Conservation (phyloP, 225 moss, liverwort and hornwort genomes). For the Rhytidiadelphus loreus region DNA sequence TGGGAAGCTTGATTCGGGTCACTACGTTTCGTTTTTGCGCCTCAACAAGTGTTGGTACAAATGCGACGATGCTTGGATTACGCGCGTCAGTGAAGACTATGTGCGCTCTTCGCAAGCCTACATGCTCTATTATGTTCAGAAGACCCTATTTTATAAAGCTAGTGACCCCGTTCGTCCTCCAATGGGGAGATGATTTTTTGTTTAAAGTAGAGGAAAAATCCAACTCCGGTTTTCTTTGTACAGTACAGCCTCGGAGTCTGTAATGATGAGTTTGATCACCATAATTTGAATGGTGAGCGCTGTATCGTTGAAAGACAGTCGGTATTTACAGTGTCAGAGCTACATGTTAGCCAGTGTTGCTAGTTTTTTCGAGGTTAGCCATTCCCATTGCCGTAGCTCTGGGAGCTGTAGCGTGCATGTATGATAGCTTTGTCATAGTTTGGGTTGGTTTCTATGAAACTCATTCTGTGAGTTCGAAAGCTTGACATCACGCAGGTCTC, state of each 20-base stretch:
- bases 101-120: slow-evolving; percentile 85
- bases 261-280: neutral
- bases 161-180: slow-evolving; percentile 37
- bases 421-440: neutral
- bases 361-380: neutral
- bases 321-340: neutral
- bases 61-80: slow-evolving; percentile 94
- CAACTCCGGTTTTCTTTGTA: neutral
- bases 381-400: neutral
- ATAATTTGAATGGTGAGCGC: slow-evolving; percentile 3
- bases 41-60: slow-evolving; percentile 85
- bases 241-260: neutral
- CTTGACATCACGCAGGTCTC: neutral
- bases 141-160: slow-evolving; percentile 66
- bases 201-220: neutral
- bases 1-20: slow-evolving; percentile 85
- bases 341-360: neutral
- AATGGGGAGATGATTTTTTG: neutral
- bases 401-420: neutral
- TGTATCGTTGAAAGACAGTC: neutral
- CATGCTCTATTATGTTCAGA: slow-evolving; percentile 89
- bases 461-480: neutral
- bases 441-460: neutral
- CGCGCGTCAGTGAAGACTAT: slow-evolving; percentile 78
- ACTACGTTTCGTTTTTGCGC: slow-evolving; percentile 81